A percentile compares a stretch with the other conserved stretches of the same genome.
These are phyloP conservation scores for Geranomyces variabilis DNA, from an alignment of 192 early-diverging fungal species.

Conservation along the genomic window DNA sequence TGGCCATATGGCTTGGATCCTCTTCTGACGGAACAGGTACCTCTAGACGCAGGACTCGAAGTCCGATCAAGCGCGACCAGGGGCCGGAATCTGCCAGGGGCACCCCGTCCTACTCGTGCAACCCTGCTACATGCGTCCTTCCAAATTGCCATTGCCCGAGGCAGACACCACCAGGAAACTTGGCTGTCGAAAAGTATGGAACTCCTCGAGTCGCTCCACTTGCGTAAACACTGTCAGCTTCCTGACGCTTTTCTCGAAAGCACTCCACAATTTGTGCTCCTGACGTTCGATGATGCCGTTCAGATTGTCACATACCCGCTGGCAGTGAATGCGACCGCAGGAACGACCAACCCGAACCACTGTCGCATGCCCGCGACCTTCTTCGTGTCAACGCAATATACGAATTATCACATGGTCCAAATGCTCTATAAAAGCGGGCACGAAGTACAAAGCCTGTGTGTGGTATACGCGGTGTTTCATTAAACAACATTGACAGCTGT, in stretches of 20 bases:
- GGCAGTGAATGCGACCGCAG: background rate
- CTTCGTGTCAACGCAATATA: slow-evolving; percentile 26
- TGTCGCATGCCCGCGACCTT: slow-evolving; percentile 14
- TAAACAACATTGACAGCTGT: too few species aligned
- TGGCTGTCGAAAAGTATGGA: slow-evolving; percentile 9
- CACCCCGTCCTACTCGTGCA: slow-evolving; percentile 7
- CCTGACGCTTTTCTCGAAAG: background rate
- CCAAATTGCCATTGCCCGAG: slow-evolving; percentile 23
- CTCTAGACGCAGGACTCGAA: too few species aligned
- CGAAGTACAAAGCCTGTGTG: slow-evolving; percentile 1
- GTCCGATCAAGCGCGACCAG: too few species aligned
- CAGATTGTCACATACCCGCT: background rate
- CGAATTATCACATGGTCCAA: slow-evolving; percentile 24
- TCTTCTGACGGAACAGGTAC: too few species aligned
- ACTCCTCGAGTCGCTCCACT: too few species aligned
- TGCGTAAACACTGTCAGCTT: background rate
- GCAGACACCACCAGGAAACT: background rate
- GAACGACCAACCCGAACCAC: slow-evolving; percentile 22
- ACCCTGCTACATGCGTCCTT: slow-evolving; percentile 16
- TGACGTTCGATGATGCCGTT: slow-evolving; percentile 26
- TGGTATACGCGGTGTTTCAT: too few species aligned
- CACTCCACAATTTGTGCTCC: slow-evolving; percentile 25
- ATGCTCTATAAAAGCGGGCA: slow-evolving; percentile 7
- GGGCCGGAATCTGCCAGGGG: background rate
- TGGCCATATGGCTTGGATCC: too few species aligned